Evolutionary conservation across 768 basidiomycete genomes (phyloP).

Genomic region (Kwoniella botswanensis): DNA sequence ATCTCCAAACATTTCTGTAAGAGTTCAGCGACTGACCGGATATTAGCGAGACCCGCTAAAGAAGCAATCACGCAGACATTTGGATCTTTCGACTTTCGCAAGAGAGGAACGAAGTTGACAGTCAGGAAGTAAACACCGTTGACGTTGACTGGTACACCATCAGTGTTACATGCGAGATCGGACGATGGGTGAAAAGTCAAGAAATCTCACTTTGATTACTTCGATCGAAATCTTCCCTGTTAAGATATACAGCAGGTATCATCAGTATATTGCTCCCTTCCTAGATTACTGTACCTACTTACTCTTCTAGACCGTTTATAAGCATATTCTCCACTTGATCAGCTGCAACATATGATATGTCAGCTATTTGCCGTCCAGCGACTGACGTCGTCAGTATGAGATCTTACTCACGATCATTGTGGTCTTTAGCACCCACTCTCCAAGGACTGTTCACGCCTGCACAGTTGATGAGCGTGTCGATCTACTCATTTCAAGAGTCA

Average conservation of each 20-base stretch:
- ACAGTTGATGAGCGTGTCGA: constrained; percentile 38
- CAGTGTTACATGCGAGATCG: background rate
- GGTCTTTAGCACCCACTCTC: constrained; percentile 20
- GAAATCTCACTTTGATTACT: constrained; percentile 19
- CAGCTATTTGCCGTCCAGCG: background rate
- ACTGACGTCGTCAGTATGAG: background rate
- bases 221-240: constrained; percentile 17
- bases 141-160: background rate
- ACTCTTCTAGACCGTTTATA: constrained; percentile 8
- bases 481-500: background rate
- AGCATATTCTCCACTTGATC: too few relatives aligned
- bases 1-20: background rate
- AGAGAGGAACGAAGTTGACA: constrained; percentile 18
- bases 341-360: too few relatives aligned
- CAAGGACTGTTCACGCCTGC: constrained; percentile 34
- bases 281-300: too few relatives aligned
- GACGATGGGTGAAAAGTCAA: too few relatives aligned
- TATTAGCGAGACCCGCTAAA: constrained; percentile 16
- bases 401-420: constrained; percentile 27
- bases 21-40: background rate
- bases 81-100: constrained; percentile 8
- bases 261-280: too few relatives aligned
- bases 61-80: constrained; percentile 20
- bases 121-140: constrained; percentile 24
- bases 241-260: too few relatives aligned